Conservation (phyloP, 1,284 basidiomycete species). For the Ceratobasidium papillatum region DNA sequence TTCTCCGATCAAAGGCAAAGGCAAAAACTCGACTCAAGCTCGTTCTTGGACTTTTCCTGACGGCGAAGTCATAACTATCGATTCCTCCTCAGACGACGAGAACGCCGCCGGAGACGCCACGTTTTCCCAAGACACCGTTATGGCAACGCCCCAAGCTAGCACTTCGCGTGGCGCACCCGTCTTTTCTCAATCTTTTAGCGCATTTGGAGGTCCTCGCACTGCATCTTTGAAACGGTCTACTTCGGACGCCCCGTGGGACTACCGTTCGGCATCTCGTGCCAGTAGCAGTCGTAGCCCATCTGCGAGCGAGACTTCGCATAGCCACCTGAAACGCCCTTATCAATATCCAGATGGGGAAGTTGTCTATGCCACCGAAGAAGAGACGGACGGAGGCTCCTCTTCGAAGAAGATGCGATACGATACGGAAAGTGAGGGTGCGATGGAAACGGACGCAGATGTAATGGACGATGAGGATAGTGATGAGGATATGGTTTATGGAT, state of each 20-base stretch:
- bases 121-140: neutral
- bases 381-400: conserved; percentile 5
- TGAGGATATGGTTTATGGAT: neutral
- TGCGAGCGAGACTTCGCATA: neutral
- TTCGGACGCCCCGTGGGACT: neutral
- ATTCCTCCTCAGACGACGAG: conserved; percentile 17
- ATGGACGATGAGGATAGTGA: neutral
- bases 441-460: neutral
- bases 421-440: conserved; percentile 5
- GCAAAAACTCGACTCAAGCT: neutral
- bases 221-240: neutral
- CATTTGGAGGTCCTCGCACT: neutral
- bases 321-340: neutral
- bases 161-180: neutral
- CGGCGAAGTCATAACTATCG: conserved; percentile 27
- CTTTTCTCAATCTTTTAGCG: neutral
- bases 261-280: neutral
- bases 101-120: neutral
- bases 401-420: conserved; percentile 13
- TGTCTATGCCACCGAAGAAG: neutral
- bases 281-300: conserved; percentile 1
- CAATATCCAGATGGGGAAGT: conserved; percentile 11
- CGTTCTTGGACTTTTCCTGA: conserved; percentile 10
- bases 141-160: neutral
- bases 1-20: neutral